Conservation (phyloP, 2,329 filamentous ascomycete species). For the Sporothrix mexicana region DNA sequence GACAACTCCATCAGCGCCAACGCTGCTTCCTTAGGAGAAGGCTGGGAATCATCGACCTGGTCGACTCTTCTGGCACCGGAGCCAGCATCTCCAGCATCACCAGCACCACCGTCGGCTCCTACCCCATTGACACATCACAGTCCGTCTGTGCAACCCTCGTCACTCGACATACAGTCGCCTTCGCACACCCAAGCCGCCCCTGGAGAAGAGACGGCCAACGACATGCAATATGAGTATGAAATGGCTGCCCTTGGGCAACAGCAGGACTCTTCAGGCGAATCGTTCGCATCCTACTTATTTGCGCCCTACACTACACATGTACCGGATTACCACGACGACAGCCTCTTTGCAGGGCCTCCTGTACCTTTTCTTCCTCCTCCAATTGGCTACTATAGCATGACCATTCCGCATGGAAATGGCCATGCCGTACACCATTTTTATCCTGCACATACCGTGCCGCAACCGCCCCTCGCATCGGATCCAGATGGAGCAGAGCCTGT, state of each 20-base stretch:
- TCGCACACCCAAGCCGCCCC: too few species aligned
- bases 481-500: not conserved
- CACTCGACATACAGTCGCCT: too few species aligned
- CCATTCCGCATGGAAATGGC: not conserved
- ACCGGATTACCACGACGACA: not conserved
- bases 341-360: not conserved
- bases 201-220: too few species aligned
- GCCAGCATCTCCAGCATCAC: too few species aligned
- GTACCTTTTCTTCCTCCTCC: not conserved
- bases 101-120: too few species aligned
- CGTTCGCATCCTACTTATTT: not conserved
- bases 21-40: not conserved
- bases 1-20: not conserved
- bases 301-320: not conserved
- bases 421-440: not conserved
- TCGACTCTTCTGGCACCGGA: too few species aligned
- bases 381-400: slow-evolving; percentile 7
- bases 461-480: not conserved
- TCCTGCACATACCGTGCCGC: not conserved
- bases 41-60: too few species aligned
- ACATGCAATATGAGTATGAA: too few species aligned
- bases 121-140: too few species aligned
- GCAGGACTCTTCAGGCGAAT: slow-evolving; percentile 5
- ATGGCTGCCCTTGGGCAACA: too few species aligned
- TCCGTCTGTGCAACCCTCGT: too few species aligned